Evolutionary conservation across 352 stramenopile species (phyloP), one percentile per base, ranked within the genome.

Genomic region (Globisporangium viniferum): DNA sequence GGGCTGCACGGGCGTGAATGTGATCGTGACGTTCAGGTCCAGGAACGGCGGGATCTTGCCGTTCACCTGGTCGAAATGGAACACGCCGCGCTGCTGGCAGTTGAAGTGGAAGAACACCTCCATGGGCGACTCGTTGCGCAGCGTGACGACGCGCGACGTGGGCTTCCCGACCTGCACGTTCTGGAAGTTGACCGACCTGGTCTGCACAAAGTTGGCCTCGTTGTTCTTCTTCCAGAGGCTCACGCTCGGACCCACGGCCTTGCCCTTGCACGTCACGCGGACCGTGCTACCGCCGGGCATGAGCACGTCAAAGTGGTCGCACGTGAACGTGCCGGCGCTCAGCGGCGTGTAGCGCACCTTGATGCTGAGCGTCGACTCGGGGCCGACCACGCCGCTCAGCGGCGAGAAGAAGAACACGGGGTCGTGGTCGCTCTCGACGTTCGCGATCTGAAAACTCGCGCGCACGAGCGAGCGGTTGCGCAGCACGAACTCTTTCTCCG

Each of bases 401-500:
- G 92, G 93, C 2, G 78, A 76, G 56, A 98, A 90, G 48, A 82
- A 81, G 70, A 98, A 98, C 2, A 97, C 82, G 0, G 92, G 69
- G 12, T 95, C 85, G 58, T 92, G 77, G 77, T 98, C 92, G 49
- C 41, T 83, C 69, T 98, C 91, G 3, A 97, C 74, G 10, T 80
- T 81, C 62, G 73, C 59, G 35, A 95, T 80, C 27, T 65, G 67
- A 53, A 97, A 97, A 39, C 67, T 88, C 8, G 94, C 93, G 29
- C 80, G 91, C 29, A 98, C 93, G 54, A 97, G 88, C 53, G 90
- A 97, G 24, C 91, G 86, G 62, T 98, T 98, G 33, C 81, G 77
- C 20, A 98, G 71, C 14, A 97, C 76, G 59, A 98, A 88, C 62
- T 94, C 89, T 31, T 85, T 87, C 58, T 93, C 83, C 0, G 78